Evolutionary conservation across 73 alveolate species (phyloP).

Genomic region (Paramecium bursaria): DNA sequence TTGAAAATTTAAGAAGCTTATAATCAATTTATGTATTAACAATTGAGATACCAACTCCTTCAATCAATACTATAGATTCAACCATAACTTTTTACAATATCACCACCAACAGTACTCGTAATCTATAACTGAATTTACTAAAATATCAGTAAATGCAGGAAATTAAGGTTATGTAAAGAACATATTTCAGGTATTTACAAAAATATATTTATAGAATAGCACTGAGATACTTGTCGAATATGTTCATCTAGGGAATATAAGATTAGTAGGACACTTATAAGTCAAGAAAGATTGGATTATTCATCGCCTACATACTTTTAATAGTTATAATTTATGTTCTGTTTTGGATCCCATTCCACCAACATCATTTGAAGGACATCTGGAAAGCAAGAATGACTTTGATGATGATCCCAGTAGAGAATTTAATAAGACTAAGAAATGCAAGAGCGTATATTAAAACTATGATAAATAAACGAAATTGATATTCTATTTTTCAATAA

Average conservation of each 20-base stretch:
- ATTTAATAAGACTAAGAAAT: conserved; percentile 32
- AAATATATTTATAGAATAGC: conserved; percentile 16
- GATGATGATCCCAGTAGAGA: conserved; percentile 51
- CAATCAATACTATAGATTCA: conserved; percentile 1
- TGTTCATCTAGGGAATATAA: conserved; percentile 17
- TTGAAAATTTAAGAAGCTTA: conserved; percentile 40
- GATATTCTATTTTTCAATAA: background rate
- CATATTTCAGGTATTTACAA: conserved; percentile 17
- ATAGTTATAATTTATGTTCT: conserved; percentile 4
- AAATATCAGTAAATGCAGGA: conserved; percentile 10
- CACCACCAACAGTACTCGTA: no score
- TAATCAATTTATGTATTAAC: background rate
- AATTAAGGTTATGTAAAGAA: conserved; percentile 20
- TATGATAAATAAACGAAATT: conserved; percentile 15
- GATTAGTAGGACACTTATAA: background rate
- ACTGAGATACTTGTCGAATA: conserved; percentile 30
- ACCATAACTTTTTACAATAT: no score
- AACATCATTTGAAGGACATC: conserved; percentile 16
- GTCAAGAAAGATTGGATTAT: conserved; percentile 9
- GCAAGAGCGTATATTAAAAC: conserved; percentile 48
- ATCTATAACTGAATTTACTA: conserved; percentile 24
- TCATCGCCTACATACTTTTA: background rate
- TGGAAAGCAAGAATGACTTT: conserved; percentile 61
- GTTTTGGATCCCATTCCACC: conserved; percentile 54
- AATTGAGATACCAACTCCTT: conserved; percentile 9